Percentiles rank a stretch among this genome's conserved stretches.
These are phyloP conservation scores for Lachancea waltii DNA, from an alignment of 805 yeast species.

Conservation along the genomic window DNA sequence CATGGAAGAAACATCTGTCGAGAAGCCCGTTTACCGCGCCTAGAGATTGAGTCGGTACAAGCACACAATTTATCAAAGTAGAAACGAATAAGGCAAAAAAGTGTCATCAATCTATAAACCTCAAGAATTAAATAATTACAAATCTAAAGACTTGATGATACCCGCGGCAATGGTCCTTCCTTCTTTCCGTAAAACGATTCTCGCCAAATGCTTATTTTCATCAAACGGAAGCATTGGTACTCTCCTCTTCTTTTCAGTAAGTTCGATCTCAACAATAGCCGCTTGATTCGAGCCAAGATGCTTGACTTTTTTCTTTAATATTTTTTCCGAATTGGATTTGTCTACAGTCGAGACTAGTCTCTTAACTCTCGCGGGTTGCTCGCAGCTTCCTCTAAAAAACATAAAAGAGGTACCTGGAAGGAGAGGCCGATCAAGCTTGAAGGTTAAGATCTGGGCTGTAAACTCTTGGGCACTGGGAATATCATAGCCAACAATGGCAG, in stretches of 20 bases:
- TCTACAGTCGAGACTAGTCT: slow-evolving; percentile 56
- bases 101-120: no score
- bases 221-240: slow-evolving; percentile 83
- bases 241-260: slow-evolving; percentile 88
- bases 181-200: slow-evolving; percentile 96
- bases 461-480: slow-evolving; percentile 44
- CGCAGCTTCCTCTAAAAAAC: slow-evolving; percentile 67
- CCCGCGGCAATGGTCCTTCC: slow-evolving; percentile 98
- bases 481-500: slow-evolving; percentile 42
- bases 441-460: slow-evolving; percentile 53
- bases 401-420: slow-evolving; percentile 75
- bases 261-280: slow-evolving; percentile 93
- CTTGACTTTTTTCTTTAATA: slow-evolving; percentile 88
- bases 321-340: slow-evolving; percentile 71
- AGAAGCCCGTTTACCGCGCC: no score
- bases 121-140: slow-evolving; percentile 1
- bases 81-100: no score
- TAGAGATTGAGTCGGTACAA: no score
- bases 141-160: slow-evolving; percentile 24
- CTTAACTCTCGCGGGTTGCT: slow-evolving; percentile 60
- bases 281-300: slow-evolving; percentile 91
- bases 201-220: slow-evolving; percentile 88
- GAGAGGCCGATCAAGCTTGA: slow-evolving; percentile 64
- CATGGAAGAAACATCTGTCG: no score
- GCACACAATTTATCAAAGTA: no score